Evolutionary conservation across 768 basidiomycete species (phyloP), one percentile per base, ranked within the genome.

Genomic region (Auriscalpium orientale): DNA sequence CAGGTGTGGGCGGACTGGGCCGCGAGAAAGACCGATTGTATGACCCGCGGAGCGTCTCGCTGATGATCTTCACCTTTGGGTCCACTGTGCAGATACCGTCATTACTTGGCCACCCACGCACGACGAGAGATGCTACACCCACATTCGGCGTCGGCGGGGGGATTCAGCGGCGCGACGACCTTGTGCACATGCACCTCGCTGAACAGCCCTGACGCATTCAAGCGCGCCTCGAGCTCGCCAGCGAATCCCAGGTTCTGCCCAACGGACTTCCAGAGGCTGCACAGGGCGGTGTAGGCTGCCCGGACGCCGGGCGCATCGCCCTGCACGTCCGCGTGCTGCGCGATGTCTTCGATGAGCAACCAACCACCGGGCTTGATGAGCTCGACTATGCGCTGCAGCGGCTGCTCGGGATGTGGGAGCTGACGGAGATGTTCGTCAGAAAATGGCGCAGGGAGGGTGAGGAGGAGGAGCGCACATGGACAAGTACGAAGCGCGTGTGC

Each of bases 361-460:
- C 64, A 65, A 21, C 65, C 66, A 8, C 65, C 64, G 3, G 65
- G 66, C 34, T 54, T 58, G 53, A 67, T 56, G 35, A 66, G 59
- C 46, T 56, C 47, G 36, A 57, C 55, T 13, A 62, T 56, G 37
- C 61, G 62, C 20, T 44, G 28, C 13, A 66, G 57, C 16, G 56
- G 51, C 10, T 51, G 51, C 46, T 56, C 56, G 9, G 55, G 61
- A n/a, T 62, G 43, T 2, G 64, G 64, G 10, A 66, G 58, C 64
- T 65, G 38, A 10, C 15, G 35, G 22, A 10, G 35, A 4, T 3
- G 21, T 43, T 20, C 16, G 6, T 46, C 21, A 18, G 12, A 54
- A 7, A 10, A 10, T 28, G 40, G 7, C 10, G 50, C 13, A 12
- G 8, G 10, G 6, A 18, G 4, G 12, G 28, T 10, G 21, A 18